These are phyloP conservation scores for Amesomyces nigricolor DNA, from an alignment of 2,329 filamentous ascomycete species.

Conservation along the genomic window DNA sequence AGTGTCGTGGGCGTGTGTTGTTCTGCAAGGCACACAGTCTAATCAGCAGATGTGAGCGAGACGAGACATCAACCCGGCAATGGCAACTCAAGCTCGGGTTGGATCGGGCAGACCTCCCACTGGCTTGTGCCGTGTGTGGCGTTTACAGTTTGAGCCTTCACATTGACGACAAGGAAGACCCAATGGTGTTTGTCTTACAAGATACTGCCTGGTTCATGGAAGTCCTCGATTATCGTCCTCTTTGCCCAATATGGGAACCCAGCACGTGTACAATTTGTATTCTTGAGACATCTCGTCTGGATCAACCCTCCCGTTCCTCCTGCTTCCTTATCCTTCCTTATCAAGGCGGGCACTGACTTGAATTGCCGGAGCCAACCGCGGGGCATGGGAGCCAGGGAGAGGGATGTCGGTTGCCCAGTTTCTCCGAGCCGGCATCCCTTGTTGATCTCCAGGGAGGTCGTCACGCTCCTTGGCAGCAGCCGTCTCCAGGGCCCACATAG, in stretches of 20 bases:
- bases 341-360: neutral
- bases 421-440: conserved; percentile 13
- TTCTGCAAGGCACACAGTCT: no score
- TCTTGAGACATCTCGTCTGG: neutral
- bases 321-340: neutral
- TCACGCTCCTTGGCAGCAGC: conserved; percentile 7
- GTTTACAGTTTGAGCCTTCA: no score
- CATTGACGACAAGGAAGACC: no score
- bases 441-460: neutral
- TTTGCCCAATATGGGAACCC: no score
- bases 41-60: neutral
- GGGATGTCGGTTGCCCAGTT: conserved; percentile 12
- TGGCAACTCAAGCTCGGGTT: conserved; percentile 11
- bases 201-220: no score
- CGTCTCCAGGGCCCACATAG: neutral
- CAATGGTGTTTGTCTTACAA: no score
- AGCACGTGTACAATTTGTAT: no score
- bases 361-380: neutral
- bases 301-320: neutral
- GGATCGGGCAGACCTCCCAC: conserved; percentile 2
- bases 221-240: no score
- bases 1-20: no score
- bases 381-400: no score
- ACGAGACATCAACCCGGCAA: neutral
- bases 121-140: neutral